phyloP scores from a whole-genome alignment of 192 early-diverging fungal genomes.

The Coemansia sp. region DNA sequence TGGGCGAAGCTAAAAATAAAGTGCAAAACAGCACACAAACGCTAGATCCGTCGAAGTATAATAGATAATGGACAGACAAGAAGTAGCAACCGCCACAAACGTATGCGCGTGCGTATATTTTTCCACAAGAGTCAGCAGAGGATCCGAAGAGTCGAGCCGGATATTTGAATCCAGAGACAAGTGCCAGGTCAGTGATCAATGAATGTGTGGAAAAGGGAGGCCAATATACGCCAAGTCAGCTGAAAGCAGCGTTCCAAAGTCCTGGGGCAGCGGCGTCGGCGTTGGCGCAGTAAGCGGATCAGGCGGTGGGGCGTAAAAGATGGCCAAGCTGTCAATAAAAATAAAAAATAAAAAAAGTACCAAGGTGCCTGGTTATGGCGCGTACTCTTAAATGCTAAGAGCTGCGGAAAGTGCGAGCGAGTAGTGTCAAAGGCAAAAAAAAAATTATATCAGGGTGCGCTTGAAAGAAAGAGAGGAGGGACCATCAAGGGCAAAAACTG shows the following conservation, averaged over 20 bases:
- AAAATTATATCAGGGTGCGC: background rate
- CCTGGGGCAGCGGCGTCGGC: background rate
- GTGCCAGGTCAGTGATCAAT: background rate
- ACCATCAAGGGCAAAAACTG: conserved; percentile 1
- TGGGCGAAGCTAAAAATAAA: background rate
- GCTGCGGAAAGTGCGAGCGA: background rate
- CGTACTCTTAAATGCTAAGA: background rate
- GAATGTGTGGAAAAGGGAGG: background rate
- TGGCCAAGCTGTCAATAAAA: background rate
- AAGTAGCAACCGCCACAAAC: background rate
- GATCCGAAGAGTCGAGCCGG: conserved; percentile 2
- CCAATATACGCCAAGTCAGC: background rate
- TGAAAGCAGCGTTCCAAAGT: background rate
- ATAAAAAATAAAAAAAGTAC: background rate
- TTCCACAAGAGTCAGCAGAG: background rate
- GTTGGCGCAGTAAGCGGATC: background rate
- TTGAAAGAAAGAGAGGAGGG: background rate
- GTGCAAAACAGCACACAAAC: conserved; percentile 4
- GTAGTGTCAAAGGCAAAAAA: background rate
- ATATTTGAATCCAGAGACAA: background rate
- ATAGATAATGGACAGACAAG: background rate
- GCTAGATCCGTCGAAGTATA: background rate
- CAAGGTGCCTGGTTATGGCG: background rate
- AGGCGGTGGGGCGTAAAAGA: background rate
- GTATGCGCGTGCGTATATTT: background rate